Evolutionary conservation across 768 basidiomycete species (phyloP), one percentile per base, ranked within the genome.

Genomic region (Lactarius evosmus): DNA sequence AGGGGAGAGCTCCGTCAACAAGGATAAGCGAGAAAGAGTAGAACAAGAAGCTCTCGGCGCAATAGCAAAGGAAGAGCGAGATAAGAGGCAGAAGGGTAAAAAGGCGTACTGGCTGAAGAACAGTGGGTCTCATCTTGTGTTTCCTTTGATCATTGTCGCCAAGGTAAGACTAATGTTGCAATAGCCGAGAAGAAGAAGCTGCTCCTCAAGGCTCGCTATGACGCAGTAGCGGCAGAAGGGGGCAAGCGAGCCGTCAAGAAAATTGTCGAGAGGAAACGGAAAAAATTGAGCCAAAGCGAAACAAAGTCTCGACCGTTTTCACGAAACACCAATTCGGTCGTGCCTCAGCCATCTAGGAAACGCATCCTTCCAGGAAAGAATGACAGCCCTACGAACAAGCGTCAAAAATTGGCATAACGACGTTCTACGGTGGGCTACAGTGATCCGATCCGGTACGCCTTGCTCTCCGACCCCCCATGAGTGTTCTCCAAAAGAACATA

Each of bases 251-350:
- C 93, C 0, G 90, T 95, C 58, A 91, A 89, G 72, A 94, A 89
- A 75, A 91, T 85, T 6, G 85, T 96, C 32, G 91, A 91, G 69
- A 95, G 91, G 82, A 94, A 86, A 74, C 86, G 91, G 75, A 91
- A 85, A 74, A 96, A 95, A 79, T 78, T 88, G 22, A 82, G 82
- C 56, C 91, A 93, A 74, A 94, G 90, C 74, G 95, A 96, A 79
- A 96, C 95, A 76, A 89, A 84, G 70, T 86, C 82, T 61, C 78
- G 93, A 58, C 95, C 95, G 14, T 88, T 86, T 72, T 71, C 78
- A 33, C 70, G 69, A 59, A 69, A 62, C 36, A 27, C 46, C 19
- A 33, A 55, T 58, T 60, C 56, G 41, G 54, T 60, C 32, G 49
- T 29, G 68, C 33, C 53, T 11, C 36, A 19, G 12, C 25, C 17